These are phyloP conservation scores for Rubroboletus pulcherrimus DNA, from an alignment of 768 basidiomycete genomes.

Conservation along the genomic window DNA sequence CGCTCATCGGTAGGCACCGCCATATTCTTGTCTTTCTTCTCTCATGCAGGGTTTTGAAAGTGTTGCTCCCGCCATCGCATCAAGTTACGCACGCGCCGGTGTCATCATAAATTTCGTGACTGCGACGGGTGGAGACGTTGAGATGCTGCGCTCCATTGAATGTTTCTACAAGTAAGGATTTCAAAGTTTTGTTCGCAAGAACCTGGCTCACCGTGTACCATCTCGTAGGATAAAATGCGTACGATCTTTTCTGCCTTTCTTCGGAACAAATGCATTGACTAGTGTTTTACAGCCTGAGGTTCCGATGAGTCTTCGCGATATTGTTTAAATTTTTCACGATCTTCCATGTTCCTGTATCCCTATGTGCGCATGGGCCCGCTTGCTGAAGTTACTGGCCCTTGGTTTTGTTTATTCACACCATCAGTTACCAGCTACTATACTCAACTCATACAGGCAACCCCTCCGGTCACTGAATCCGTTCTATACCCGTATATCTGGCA, in stretches of 20 bases:
- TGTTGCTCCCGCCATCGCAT: constrained; percentile 84
- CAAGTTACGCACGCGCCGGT: constrained; percentile 79
- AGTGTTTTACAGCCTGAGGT: constrained; percentile 70
- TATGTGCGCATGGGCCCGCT: constrained; percentile 51
- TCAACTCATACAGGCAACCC: constrained; percentile 42
- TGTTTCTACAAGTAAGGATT: constrained; percentile 88
- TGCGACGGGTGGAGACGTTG: constrained; percentile 95
- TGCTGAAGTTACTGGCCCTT: constrained; percentile 30
- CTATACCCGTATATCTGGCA: constrained; percentile 71
- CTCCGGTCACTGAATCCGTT: constrained; percentile 35
- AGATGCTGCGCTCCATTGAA: constrained; percentile 97
- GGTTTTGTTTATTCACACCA: constrained; percentile 36
- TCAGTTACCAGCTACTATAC: constrained; percentile 46
- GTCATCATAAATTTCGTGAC: constrained; percentile 96
- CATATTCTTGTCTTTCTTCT: neutral
- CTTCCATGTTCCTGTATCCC: constrained; percentile 73
- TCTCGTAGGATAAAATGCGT: constrained; percentile 80
- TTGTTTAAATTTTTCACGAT: constrained; percentile 61
- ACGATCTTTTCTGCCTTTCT: constrained; percentile 30
- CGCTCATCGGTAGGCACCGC: constrained; percentile 71
- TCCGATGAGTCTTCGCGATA: constrained; percentile 84
- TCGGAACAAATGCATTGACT: constrained; percentile 21
- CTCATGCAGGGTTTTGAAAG: constrained; percentile 36
- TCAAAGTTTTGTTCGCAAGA: neutral
- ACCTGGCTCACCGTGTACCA: constrained; percentile 14